Percentiles rank a stretch among this genome's conserved stretches.
phyloP scores from a whole-genome alignment of 129 eudicot species.

The Artemisia argyi region DNA sequence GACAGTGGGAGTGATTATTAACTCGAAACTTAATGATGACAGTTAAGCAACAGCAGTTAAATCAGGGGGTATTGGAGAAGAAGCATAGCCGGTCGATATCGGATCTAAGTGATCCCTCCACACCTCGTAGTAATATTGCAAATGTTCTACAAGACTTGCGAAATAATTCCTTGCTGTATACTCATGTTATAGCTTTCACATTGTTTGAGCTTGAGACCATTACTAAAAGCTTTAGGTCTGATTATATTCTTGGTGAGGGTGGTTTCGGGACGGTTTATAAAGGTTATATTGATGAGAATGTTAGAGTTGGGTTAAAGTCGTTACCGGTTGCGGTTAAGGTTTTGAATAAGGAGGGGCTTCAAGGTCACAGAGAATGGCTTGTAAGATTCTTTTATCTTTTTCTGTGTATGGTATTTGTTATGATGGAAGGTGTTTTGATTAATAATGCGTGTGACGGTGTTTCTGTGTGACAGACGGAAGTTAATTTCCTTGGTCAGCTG shows the following conservation, averaged over 20 bases:
- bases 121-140: slow-evolving; percentile 58
- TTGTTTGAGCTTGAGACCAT: slow-evolving; percentile 92
- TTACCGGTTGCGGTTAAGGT: slow-evolving; percentile 98
- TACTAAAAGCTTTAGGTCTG: slow-evolving; percentile 94
- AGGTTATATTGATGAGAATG: slow-evolving; percentile 97
- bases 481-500: slow-evolving; percentile 94
- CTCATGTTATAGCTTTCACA: slow-evolving; percentile 90
- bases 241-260: slow-evolving; percentile 92
- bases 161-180: slow-evolving; percentile 66
- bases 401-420: not conserved
- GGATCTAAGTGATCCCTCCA: slow-evolving; percentile 90
- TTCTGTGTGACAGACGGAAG: slow-evolving; percentile 62
- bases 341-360: slow-evolving; percentile 96
- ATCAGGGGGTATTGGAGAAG: slow-evolving; percentile 44
- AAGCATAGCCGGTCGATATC: slow-evolving; percentile 71
- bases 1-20: not conserved
- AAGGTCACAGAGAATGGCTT: slow-evolving; percentile 99
- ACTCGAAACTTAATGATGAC: slow-evolving; percentile 24
- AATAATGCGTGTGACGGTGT: slow-evolving; percentile 20
- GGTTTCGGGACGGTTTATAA: slow-evolving; percentile 97
- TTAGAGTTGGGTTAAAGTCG: slow-evolving; percentile 91
- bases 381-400: slow-evolving; percentile 42
- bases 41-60: slow-evolving; percentile 64
- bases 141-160: slow-evolving; percentile 61
- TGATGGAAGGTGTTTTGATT: not conserved